A percentile compares a stretch with the other conserved stretches of the same genome.
Evolutionary conservation across 148 eudicot genomes (phyloP).

Genomic region (Hydrangea macrophylla): DNA sequence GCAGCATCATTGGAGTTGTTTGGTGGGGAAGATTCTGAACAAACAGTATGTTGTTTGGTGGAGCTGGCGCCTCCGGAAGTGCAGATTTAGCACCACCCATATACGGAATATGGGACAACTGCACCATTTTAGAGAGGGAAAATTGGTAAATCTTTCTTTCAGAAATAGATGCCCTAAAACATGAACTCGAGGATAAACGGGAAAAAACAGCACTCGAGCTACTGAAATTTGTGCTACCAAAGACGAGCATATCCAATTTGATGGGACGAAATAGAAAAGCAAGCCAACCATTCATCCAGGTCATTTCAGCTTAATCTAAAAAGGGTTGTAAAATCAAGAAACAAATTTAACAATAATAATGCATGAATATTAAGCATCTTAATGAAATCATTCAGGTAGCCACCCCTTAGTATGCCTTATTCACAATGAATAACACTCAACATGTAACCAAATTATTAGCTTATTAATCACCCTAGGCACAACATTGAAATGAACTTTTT

Average conservation of each 20-base stretch:
- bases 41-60: slow-evolving; percentile 85
- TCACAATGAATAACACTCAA: not conserved
- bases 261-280: not conserved
- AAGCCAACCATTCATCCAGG: not conserved
- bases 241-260: too few relatives aligned
- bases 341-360: not conserved
- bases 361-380: not conserved
- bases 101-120: slow-evolving; percentile 79
- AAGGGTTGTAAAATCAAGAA: too few relatives aligned
- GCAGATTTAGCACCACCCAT: slow-evolving; percentile 62
- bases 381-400: not conserved
- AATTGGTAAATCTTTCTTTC: too few relatives aligned
- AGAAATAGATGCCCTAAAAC: not conserved
- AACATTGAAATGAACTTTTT: not conserved
- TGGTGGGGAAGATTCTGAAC: slow-evolving; percentile 88
- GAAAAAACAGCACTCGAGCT: too few relatives aligned
- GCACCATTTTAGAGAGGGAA: slow-evolving; percentile 28
- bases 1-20: slow-evolving; percentile 74
- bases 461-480: not conserved
- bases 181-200: too few relatives aligned
- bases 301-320: not conserved
- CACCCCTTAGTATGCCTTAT: not conserved
- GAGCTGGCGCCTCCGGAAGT: slow-evolving; percentile 75
- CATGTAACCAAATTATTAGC: not conserved
- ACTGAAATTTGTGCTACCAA: too few relatives aligned